These are phyloP conservation scores for Citrullus amarus DNA, from an alignment of 306 rosid genomes.

Conservation along the genomic window DNA sequence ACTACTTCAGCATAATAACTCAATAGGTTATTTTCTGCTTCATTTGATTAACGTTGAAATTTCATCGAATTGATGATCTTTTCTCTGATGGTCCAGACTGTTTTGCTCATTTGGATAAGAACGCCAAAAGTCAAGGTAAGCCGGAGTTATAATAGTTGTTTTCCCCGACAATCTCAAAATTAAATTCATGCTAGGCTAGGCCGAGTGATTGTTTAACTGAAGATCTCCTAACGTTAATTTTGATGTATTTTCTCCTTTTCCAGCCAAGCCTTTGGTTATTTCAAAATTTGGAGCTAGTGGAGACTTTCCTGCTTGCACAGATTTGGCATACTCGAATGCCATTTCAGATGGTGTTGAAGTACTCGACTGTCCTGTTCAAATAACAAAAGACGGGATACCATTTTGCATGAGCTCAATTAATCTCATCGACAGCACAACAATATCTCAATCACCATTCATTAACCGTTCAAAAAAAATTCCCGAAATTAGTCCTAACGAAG, in stretches of 20 bases:
- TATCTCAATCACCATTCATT: constrained; percentile 34
- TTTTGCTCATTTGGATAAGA: constrained; percentile 49
- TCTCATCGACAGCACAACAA: constrained; percentile 59
- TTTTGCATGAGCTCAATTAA: constrained; percentile 63
- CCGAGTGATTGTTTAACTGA: constrained; percentile 4
- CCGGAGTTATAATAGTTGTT: not conserved
- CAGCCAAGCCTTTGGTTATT: constrained; percentile 55
- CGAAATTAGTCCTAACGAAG: constrained; percentile 33
- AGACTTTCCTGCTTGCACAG: constrained; percentile 64
- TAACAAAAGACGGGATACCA: constrained; percentile 62
- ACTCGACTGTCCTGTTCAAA: constrained; percentile 84
- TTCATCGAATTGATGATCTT: not conserved
- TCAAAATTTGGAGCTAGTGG: constrained; percentile 87
- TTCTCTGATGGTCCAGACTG: constrained; percentile 48
- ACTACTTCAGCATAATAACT: not conserved
- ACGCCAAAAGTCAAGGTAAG: constrained; percentile 45
- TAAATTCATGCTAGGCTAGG: constrained; percentile 3
- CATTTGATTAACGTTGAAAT: not conserved
- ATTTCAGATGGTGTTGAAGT: constrained; percentile 65
- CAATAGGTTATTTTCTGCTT: not conserved
- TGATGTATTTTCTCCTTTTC: constrained; percentile 20
- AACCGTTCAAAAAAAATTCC: constrained; percentile 25
- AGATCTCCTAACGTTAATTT: constrained; percentile 2
- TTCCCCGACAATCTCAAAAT: not conserved
- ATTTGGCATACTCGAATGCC: constrained; percentile 50